Evolutionary conservation across 805 yeast species (phyloP), one percentile per base, ranked within the genome.

Genomic region (Lipomyces anomalus): DNA sequence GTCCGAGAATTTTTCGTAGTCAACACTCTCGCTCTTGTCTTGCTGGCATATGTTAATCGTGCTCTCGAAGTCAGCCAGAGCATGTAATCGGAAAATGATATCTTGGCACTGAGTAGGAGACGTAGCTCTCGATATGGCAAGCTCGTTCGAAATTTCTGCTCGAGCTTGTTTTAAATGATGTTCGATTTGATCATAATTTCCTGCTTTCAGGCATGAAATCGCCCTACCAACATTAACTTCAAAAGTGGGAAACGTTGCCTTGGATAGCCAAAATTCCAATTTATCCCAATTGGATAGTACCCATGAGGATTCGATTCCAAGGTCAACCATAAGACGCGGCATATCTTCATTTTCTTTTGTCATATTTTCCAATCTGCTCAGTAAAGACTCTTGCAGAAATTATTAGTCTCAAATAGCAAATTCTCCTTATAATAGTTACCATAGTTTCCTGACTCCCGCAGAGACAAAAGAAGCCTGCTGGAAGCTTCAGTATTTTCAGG

Each of bases 231-330:
- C 71, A 55, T 79, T 78, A 46, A 80, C 78, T 40, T 73, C 80
- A 29, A 76, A 67, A n/a, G 76, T 59, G 6, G 66, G 39, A n/a
- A 65, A 53, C 42, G 79, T 80, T 3, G 83, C 66, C 11, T 71
- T 63, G 16, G 66, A 57, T 1, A 79, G 63, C 95, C 95, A 88
- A 36, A 70, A 67, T 6, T 61, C 59, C 1, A 88, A 61, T 9
- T 71, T 70, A 0, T 61, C 59, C 32, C 74, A 55, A 33, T 78
- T 75, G 0, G 88, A 87, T 1, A 79, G 70, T 21, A 78, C 70
- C 56, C 86, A 76, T 0, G 95, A 76, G 0, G 95, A 82, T 48
- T 83, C 84, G 2, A 87, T 64, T 0, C 89, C 97, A 37, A 82
- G 72, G 47, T 74, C 66, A 2, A 80, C 65, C 81, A 85, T 80